Base-by-base conservation (phyloP, 2,329 filamentous ascomycete genomes). In the Ophiostoma populinum region DNA sequence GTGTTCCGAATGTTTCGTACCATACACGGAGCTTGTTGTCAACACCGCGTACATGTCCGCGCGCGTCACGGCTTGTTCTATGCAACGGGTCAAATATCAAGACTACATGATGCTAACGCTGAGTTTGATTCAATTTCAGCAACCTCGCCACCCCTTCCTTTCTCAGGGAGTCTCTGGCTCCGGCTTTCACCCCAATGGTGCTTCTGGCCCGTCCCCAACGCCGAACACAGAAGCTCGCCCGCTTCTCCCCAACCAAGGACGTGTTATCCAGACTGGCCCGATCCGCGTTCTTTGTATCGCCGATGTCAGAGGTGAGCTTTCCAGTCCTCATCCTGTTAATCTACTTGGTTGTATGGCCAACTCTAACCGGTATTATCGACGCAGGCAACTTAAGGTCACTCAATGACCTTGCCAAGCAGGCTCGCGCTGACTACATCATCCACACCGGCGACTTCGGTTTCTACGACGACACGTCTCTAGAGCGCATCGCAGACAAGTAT, bases 391-490 rank as follows among this genome's bases (percentile, higher is more conserved):
- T 98, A 47, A 75, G 79, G 60, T 94, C 90, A 46, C 66, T 98
- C 50, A 98, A 98, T 61, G 86, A 95, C 42, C 77, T 98, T 42
- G 90, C 90, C 45, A 92, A 82, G 58, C 80, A 90, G 54, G 87
- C 90, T 43, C 80, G 80, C 54, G 90, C 90, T 49, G 85, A 94
- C 60, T 85, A 94, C 62, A 93, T 98, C 57, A 85, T 98, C 51
- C 90, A 98, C 59, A 98, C 90, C 15, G 90, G 90, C 56, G 90
- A 98, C 57, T 98, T 98, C 55, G 90, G 90, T 43, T 98, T 98
- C 62, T 98, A 98, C 62, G 90, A 98, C 57, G 80, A 92, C 49
- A 82, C 78, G 36, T 98, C 90, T 24, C 65, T 98, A 46, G 87
- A 95, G 51, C 79, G 90, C 51, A 95, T 98, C 62, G 90, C 90